A percentile compares a stretch with the other conserved stretches of the same genome.
These are phyloP conservation scores for Crepidotus sp. DNA, from an alignment of 1,284 basidiomycete genomes.

Conservation along the genomic window DNA sequence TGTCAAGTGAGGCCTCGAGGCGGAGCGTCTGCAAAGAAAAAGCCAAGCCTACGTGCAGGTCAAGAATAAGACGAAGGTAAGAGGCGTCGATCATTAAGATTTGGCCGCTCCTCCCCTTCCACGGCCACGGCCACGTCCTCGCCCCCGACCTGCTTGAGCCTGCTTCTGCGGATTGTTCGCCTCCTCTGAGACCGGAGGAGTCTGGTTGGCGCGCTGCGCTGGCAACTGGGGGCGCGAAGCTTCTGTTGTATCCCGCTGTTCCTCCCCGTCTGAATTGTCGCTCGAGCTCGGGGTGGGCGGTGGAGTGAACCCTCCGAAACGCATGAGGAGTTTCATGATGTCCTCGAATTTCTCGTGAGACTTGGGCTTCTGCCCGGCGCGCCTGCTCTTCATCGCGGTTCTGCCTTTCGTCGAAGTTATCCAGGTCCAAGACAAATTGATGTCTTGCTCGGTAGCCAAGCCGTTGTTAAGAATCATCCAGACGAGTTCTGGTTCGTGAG, in stretches of 20 bases:
- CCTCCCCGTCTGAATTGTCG: conserved; percentile 16
- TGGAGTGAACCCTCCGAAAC: conserved; percentile 43
- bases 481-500: conserved; percentile 49
- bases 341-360: conserved; percentile 36
- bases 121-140: conserved; percentile 31
- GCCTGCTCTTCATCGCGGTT: conserved; percentile 20
- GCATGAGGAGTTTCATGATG: conserved; percentile 45
- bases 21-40: not conserved
- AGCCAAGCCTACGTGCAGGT: conserved; percentile 6
- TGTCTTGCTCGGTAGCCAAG: conserved; percentile 40
- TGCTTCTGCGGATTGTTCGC: conserved; percentile 7
- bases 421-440: conserved; percentile 41
- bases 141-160: conserved; percentile 16
- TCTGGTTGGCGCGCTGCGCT: conserved; percentile 1
- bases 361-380: conserved; percentile 17
- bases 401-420: conserved; percentile 32
- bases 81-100: conserved; percentile 2
- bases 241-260: conserved; percentile 10
- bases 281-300: conserved; percentile 32
- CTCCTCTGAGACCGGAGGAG: conserved; percentile 6
- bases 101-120: conserved; percentile 26
- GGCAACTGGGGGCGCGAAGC: conserved; percentile 4
- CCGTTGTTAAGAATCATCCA: conserved; percentile 52
- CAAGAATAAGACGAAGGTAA: not conserved
- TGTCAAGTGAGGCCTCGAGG: not conserved